Conservation (phyloP, 2,329 filamentous ascomycete genomes). For the Cadophora luteo-olivacea region DNA sequence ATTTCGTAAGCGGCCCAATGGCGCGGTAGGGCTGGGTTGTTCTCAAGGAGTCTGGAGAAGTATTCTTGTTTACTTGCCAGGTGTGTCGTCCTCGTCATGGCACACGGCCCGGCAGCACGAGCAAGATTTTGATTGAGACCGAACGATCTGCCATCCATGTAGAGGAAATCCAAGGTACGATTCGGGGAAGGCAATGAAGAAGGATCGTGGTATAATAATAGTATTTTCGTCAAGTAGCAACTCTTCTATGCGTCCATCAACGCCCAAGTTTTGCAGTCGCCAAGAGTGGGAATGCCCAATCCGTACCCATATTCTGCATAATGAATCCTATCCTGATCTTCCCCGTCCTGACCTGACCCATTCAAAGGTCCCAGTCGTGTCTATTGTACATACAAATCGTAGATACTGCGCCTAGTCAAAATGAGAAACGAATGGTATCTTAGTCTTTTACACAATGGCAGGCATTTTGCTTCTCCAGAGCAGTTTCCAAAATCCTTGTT, state of each 20-base stretch:
- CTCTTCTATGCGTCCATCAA: not conserved
- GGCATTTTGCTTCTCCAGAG: constrained; percentile 3
- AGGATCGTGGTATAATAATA: constrained; percentile 1
- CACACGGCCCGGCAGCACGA: not conserved
- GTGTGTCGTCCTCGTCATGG: not conserved
- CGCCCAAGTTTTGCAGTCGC: constrained; percentile 10
- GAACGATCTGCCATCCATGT: not conserved
- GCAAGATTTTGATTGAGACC: not conserved
- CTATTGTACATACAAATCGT: constrained; percentile 22
- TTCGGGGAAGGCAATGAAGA: not conserved
- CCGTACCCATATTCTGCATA: not conserved
- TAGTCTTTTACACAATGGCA: constrained; percentile 23
- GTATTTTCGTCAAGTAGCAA: not conserved
- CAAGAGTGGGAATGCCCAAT: constrained; percentile 22
- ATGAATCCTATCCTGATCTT: not conserved
- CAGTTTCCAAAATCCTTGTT: not conserved
- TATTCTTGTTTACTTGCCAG: not conserved
- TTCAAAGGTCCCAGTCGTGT: not conserved
- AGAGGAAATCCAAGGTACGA: not conserved
- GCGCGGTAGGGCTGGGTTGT: not conserved
- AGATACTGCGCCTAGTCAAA: constrained; percentile 15
- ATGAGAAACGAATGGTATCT: constrained; percentile 33
- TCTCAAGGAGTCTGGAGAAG: not conserved
- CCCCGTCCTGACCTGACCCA: not conserved
- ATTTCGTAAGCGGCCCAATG: constrained; percentile 4